Conservation (phyloP, 2,329 filamentous ascomycete genomes). For the Microsporum ferrugineum region DNA sequence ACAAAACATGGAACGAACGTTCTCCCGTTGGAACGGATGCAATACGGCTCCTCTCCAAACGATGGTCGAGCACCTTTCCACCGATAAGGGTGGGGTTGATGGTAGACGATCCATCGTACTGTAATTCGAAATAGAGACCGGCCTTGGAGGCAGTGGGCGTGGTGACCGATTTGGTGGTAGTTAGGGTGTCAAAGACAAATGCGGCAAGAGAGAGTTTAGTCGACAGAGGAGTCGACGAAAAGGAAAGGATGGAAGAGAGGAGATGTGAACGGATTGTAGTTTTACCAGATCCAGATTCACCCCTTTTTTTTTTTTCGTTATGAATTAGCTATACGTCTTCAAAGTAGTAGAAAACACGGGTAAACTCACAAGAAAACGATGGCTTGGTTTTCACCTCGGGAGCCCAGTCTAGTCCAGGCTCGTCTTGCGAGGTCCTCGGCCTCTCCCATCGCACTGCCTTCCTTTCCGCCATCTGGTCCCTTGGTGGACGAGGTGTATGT, state of each 20-base stretch:
- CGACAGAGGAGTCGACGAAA: slow-evolving; percentile 84
- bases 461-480: slow-evolving; percentile 79
- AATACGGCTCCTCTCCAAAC: slow-evolving; percentile 82
- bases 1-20: slow-evolving; percentile 89
- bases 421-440: slow-evolving; percentile 84
- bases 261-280: slow-evolving; percentile 87
- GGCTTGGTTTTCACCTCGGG: slow-evolving; percentile 85
- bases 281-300: slow-evolving; percentile 92
- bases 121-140: slow-evolving; percentile 87
- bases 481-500: slow-evolving; percentile 85
- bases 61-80: slow-evolving; percentile 86
- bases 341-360: too few relatives aligned
- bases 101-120: slow-evolving; percentile 83
- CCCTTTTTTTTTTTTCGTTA: slow-evolving; percentile 42
- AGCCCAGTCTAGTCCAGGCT: slow-evolving; percentile 73
- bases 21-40: slow-evolving; percentile 88
- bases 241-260: slow-evolving; percentile 71
- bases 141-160: slow-evolving; percentile 93
- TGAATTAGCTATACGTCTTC: background rate
- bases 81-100: slow-evolving; percentile 81
- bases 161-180: slow-evolving; percentile 91
- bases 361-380: slow-evolving; percentile 75
- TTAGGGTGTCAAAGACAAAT: slow-evolving; percentile 91
- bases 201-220: slow-evolving; percentile 86
- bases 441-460: slow-evolving; percentile 83